phyloP scores from a whole-genome alignment of 768 basidiomycete species.

The Xerocomus potaroensis region DNA sequence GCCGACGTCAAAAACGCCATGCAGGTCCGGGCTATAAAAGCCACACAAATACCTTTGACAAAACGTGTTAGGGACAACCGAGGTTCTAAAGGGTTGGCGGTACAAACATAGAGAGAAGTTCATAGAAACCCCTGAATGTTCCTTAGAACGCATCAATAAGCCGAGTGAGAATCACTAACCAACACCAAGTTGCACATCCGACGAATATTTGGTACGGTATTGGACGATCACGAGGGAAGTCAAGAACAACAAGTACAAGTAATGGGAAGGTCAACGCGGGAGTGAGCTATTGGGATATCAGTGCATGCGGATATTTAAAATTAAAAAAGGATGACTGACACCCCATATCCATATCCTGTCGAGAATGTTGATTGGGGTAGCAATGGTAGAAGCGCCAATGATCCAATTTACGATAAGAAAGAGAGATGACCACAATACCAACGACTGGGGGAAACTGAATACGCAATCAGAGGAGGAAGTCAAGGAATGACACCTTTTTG shows the following conservation, averaged over 20 bases:
- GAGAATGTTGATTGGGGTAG: conserved; percentile 38
- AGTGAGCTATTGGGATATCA: conserved; percentile 38
- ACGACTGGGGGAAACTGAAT: conserved; percentile 30
- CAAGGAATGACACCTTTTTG: conserved; percentile 42
- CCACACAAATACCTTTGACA: conserved; percentile 39
- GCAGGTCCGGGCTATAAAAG: conserved; percentile 31
- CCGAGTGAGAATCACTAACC: conserved; percentile 36
- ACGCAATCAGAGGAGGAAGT: background rate
- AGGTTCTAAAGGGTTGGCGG: background rate
- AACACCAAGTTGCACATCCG: conserved; percentile 56
- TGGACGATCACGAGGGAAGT: conserved; percentile 63
- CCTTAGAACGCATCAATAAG: conserved; percentile 9
- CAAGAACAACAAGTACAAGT: conserved; percentile 60
- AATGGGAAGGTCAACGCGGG: conserved; percentile 61
- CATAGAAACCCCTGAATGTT: conserved; percentile 50
- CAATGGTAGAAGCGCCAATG: conserved; percentile 51
- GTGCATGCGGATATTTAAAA: background rate
- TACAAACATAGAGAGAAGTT: conserved; percentile 45
- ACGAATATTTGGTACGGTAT: conserved; percentile 61
- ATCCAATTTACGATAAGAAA: conserved; percentile 72
- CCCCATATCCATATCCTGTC: conserved; percentile 65
- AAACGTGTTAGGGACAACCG: conserved; percentile 8
- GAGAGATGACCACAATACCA: conserved; percentile 58
- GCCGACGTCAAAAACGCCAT: conserved; percentile 38
- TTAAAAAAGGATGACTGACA: conserved; percentile 30